phyloP scores from a whole-genome alignment of 805 yeast genomes.

The Ogataea ramenticola region DNA sequence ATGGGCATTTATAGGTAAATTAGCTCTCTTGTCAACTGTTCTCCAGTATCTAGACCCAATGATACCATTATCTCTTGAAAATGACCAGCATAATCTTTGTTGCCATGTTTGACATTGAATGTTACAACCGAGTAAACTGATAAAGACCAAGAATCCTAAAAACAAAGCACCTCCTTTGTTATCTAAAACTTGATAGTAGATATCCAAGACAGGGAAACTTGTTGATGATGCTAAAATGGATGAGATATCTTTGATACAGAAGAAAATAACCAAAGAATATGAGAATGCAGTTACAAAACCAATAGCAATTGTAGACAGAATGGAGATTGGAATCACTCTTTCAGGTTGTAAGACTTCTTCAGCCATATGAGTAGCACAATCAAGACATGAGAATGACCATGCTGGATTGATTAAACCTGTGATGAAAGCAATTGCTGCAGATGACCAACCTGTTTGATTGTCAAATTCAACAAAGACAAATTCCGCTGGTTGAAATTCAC shows the following conservation, averaged over 20 bases:
- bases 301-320: constrained; percentile 55
- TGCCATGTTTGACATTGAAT: constrained; percentile 63
- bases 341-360: constrained; percentile 58
- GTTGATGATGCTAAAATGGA: constrained; percentile 40
- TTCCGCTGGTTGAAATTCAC: constrained; percentile 41
- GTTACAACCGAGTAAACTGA: constrained; percentile 52
- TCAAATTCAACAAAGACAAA: constrained; percentile 49
- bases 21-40: constrained; percentile 36
- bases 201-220: constrained; percentile 59
- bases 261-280: constrained; percentile 52
- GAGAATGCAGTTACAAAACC: constrained; percentile 55
- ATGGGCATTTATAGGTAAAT: constrained; percentile 56
- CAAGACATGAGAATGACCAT: constrained; percentile 65
- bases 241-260: constrained; percentile 46
- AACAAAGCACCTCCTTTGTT: constrained; percentile 49
- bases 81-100: constrained; percentile 61
- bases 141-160: constrained; percentile 39
- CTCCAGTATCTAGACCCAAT: constrained; percentile 49
- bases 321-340: constrained; percentile 52
- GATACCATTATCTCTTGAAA: constrained; percentile 58
- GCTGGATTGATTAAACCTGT: constrained; percentile 67
- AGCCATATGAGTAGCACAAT: constrained; percentile 65
- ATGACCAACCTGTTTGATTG: constrained; percentile 55
- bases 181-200: constrained; percentile 49
- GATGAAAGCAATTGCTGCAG: constrained; percentile 53